Percentiles rank a stretch among this genome's conserved stretches.
phyloP scores from a whole-genome alignment of 1,284 basidiomycete genomes.

The Ceratobasidium sp. region DNA sequence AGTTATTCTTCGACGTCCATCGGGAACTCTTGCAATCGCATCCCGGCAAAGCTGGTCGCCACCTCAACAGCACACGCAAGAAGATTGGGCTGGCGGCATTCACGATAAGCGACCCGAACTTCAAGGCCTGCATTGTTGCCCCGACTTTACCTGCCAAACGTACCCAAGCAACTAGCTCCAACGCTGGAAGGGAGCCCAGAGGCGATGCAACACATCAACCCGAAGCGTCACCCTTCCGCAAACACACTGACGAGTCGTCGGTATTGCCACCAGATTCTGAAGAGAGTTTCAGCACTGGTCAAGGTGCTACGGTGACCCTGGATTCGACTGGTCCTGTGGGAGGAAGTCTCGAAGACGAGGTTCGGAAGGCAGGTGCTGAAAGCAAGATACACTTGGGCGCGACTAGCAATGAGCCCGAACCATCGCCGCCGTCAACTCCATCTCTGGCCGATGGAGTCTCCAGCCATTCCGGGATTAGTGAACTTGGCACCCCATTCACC shows the following conservation, averaged over 20 bases:
- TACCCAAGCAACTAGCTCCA: neutral
- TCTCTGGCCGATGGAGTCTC: neutral
- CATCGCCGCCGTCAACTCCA: neutral
- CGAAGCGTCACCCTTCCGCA: neutral
- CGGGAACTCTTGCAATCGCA: neutral
- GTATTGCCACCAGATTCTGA: neutral
- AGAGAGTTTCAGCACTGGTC: neutral
- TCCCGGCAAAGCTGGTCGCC: neutral
- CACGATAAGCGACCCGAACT: neutral
- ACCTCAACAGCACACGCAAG: conserved; percentile 7
- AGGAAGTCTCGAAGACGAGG: neutral
- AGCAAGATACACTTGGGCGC: neutral
- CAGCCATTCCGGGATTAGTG: neutral
- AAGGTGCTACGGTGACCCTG: neutral
- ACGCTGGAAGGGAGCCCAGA: neutral
- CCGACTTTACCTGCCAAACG: neutral
- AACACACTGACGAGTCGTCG: neutral
- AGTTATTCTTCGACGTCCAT: neutral
- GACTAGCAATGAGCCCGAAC: neutral
- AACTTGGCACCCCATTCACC: neutral
- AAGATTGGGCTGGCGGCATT: neutral
- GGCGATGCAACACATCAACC: neutral
- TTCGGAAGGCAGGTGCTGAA: neutral
- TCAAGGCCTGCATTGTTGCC: neutral
- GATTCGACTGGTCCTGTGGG: neutral